phyloP scores from a whole-genome alignment of 2,329 filamentous ascomycete species.

The Hypoxylon sp. region DNA sequence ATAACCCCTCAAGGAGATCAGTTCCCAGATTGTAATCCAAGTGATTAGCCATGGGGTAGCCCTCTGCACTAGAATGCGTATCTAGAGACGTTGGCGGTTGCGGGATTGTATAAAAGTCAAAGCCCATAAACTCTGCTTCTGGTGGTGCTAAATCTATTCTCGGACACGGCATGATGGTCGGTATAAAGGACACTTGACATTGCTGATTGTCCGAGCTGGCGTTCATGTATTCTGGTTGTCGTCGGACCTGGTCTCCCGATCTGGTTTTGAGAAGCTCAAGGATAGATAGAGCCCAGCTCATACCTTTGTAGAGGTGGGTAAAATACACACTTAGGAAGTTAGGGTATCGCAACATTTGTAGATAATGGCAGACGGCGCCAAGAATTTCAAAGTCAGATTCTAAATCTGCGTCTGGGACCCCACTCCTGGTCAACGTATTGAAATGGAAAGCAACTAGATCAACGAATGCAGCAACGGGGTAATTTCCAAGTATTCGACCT shows the following conservation, averaged over 20 bases:
- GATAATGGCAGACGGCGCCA: slow-evolving; percentile 3
- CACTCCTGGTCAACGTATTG: neutral
- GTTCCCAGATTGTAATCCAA: neutral
- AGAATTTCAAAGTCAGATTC: slow-evolving; percentile 10
- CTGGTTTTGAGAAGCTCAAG: slow-evolving; percentile 13
- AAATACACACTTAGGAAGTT: slow-evolving; percentile 12
- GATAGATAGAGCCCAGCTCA: slow-evolving; percentile 8
- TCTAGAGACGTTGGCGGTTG: neutral
- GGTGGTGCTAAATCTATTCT: neutral
- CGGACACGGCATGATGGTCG: neutral
- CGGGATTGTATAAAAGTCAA: neutral
- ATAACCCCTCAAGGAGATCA: slow-evolving; percentile 5
- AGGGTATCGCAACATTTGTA: slow-evolving; percentile 8
- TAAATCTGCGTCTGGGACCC: neutral
- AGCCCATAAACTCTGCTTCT: neutral
- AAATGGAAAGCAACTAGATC: slow-evolving; percentile 40
- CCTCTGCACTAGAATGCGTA: neutral
- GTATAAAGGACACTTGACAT: neutral
- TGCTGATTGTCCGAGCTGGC: neutral
- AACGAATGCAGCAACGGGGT: slow-evolving; percentile 42
- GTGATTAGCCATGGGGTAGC: neutral
- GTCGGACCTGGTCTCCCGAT: neutral
- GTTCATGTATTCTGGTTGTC: neutral
- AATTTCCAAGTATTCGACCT: slow-evolving; percentile 35
- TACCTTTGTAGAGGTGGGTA: neutral